A percentile compares a stretch with the other conserved stretches of the same genome.
Evolutionary conservation across 2,329 filamentous ascomycete genomes (phyloP).

Genomic region (Arthroderma uncinatum): DNA sequence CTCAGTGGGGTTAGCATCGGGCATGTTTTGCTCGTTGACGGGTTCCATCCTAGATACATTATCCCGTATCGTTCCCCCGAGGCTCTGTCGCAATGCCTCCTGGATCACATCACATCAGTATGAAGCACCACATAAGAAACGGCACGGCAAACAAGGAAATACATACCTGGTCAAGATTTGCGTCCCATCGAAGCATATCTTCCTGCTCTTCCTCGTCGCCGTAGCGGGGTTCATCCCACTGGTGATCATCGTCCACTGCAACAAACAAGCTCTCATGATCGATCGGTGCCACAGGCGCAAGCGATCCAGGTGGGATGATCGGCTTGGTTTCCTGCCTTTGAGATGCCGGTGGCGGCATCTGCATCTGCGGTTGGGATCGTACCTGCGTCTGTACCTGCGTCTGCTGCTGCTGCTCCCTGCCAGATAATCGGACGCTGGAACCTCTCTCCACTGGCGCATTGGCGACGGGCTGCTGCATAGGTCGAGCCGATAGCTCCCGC

Average conservation of each 20-base stretch:
- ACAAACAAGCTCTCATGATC: slow-evolving; percentile 47
- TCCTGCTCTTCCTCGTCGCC: slow-evolving; percentile 39
- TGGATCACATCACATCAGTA: slow-evolving; percentile 11
- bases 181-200: slow-evolving; percentile 53
- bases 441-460: not conserved
- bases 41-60: slow-evolving; percentile 19
- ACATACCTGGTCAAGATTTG: slow-evolving; percentile 41
- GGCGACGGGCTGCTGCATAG: slow-evolving; percentile 14
- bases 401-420: not conserved
- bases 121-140: not conserved
- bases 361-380: not conserved
- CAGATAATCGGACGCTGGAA: not conserved
- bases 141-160: not conserved
- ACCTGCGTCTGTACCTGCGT: not conserved
- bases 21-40: not conserved
- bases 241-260: slow-evolving; percentile 45
- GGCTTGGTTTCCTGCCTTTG: not conserved
- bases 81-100: slow-evolving; percentile 23
- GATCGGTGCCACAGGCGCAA: not conserved
- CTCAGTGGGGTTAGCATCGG: not conserved
- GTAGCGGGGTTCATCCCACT: slow-evolving; percentile 50
- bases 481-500: slow-evolving; percentile 31
- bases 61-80: slow-evolving; percentile 26
- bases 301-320: not conserved
- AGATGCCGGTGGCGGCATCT: not conserved